A percentile compares a stretch with the other conserved stretches of the same genome.
phyloP scores from a whole-genome alignment of 1,284 basidiomycete genomes.

The Boletus chippewaensis region DNA sequence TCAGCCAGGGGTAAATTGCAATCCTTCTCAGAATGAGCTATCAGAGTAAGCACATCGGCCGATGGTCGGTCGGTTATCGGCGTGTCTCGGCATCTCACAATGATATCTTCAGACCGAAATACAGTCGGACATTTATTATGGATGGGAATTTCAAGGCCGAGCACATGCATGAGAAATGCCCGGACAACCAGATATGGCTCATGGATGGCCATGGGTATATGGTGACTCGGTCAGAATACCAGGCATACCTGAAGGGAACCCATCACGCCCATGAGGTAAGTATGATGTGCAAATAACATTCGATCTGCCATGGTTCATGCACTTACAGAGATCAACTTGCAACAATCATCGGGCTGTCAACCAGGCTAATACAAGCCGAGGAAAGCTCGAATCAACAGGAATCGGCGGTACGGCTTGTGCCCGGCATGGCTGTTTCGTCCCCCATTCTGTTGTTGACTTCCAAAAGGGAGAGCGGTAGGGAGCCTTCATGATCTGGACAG shows the following conservation, averaged over 20 bases:
- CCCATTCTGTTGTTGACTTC: too few species aligned
- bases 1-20: neutral
- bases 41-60: too few species aligned
- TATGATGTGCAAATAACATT: neutral
- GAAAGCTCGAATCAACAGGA: too few species aligned
- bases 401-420: too few species aligned
- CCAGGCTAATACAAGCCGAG: too few species aligned
- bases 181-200: slow-evolving; percentile 5
- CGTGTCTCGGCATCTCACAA: too few species aligned
- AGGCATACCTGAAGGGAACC: too few species aligned
- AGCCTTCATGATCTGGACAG: too few species aligned
- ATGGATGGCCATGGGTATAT: slow-evolving; percentile 15
- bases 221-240: neutral
- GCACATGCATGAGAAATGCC: neutral
- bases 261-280: neutral
- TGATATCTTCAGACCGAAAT: neutral
- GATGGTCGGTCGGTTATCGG: too few species aligned
- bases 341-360: too few species aligned
- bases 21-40: neutral
- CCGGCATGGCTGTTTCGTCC: too few species aligned
- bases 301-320: neutral
- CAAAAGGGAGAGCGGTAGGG: too few species aligned
- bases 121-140: neutral
- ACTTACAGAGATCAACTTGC: neutral
- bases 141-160: slow-evolving; percentile 17